A percentile compares a stretch with the other conserved stretches of the same genome.
These are phyloP conservation scores for Amphicarpaea edgeworthii DNA, from an alignment of 306 rosid species.

Conservation along the genomic window DNA sequence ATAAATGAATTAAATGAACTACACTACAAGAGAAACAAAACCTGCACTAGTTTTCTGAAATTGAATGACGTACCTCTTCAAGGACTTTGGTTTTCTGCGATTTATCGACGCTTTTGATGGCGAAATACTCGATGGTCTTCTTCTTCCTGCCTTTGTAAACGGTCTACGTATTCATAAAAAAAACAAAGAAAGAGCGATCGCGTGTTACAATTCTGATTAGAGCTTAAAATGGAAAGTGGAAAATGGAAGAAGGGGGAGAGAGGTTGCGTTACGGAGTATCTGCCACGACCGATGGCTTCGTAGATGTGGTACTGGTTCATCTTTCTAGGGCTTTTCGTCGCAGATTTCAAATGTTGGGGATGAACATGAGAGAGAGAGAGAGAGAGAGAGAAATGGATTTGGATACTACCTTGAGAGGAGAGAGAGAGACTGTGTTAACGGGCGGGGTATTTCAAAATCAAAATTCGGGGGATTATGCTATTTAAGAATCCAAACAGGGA, in stretches of 20 bases:
- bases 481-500: slow-evolving; percentile 21
- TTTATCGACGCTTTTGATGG: slow-evolving; percentile 93
- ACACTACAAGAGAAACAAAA: not conserved
- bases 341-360: slow-evolving; percentile 41
- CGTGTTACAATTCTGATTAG: not conserved
- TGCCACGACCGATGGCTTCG: slow-evolving; percentile 97
- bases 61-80: slow-evolving; percentile 75
- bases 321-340: slow-evolving; percentile 52
- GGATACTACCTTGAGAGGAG: not conserved
- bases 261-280: slow-evolving; percentile 70
- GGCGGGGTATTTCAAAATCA: slow-evolving; percentile 44
- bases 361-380: slow-evolving; percentile 33
- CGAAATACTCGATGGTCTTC: slow-evolving; percentile 95
- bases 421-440: slow-evolving; percentile 34
- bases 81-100: slow-evolving; percentile 90
- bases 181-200: slow-evolving; percentile 9
- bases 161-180: slow-evolving; percentile 54
- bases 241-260: not conserved
- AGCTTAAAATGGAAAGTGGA: slow-evolving; percentile 3
- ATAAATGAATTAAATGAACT: slow-evolving; percentile 27
- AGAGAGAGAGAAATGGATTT: slow-evolving; percentile 12
- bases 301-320: slow-evolving; percentile 95
- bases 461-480: not conserved
- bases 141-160: slow-evolving; percentile 98
- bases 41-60: not conserved